Evolutionary conservation across 306 rosid genomes (phyloP).

Genomic region (Quillaja saponaria): DNA sequence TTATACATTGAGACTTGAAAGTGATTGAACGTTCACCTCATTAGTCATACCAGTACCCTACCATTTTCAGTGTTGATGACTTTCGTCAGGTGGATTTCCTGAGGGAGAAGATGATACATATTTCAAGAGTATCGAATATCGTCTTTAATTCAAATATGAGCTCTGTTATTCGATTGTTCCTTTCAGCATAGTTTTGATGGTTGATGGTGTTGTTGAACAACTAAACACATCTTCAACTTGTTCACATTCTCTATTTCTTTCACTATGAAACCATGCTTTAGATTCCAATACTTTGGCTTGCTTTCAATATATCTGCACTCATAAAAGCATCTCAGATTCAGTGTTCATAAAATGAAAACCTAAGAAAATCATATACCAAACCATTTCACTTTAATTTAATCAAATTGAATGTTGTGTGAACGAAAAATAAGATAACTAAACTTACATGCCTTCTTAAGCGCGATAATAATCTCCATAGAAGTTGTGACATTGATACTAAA

Average conservation of each 20-base stretch:
- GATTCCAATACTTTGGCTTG: slow-evolving; percentile 61
- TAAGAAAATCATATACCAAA: too few relatives aligned
- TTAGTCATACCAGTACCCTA: slow-evolving; percentile 30
- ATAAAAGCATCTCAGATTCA: background rate
- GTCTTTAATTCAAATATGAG: slow-evolving; percentile 48
- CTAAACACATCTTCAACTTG: slow-evolving; percentile 41
- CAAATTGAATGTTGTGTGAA: background rate
- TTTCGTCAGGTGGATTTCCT: slow-evolving; percentile 41
- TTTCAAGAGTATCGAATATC: slow-evolving; percentile 50
- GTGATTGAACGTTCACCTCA: background rate
- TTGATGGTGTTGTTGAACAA: slow-evolving; percentile 57
- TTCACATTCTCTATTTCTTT: slow-evolving; percentile 51
- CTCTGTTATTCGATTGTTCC: slow-evolving; percentile 46
- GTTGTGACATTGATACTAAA: slow-evolving; percentile 45
- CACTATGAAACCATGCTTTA: slow-evolving; percentile 48
- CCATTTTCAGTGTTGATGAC: slow-evolving; percentile 37
- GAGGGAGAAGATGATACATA: slow-evolving; percentile 51
- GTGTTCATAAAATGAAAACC: too few relatives aligned
- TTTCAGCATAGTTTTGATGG: slow-evolving; percentile 54
- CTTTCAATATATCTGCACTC: slow-evolving; percentile 51
- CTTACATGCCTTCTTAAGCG: slow-evolving; percentile 57
- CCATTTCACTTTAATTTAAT: background rate
- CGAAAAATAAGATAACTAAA: background rate
- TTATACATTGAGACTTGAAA: background rate
- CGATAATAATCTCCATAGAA: slow-evolving; percentile 48